Conservation (phyloP, 2,329 filamentous ascomycete genomes). For the Nigrograna mackinnonii region DNA sequence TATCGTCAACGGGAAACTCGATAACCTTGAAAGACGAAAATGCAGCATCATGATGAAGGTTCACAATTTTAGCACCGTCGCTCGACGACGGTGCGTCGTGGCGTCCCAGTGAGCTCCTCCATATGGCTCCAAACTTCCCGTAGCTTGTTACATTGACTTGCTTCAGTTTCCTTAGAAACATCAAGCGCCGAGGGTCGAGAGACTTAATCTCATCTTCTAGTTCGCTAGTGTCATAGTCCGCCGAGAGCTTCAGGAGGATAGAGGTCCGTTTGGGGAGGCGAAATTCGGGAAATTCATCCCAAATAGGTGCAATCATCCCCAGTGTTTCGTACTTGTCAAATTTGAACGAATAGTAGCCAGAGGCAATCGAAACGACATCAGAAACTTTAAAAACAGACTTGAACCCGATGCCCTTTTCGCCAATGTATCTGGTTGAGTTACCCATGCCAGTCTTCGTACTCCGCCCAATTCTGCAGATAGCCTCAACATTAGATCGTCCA, state of each 20-base stretch:
- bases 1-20: neutral
- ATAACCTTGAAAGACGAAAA: neutral
- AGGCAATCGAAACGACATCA: slow-evolving; percentile 50
- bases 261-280: slow-evolving; percentile 11
- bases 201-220: slow-evolving; percentile 16
- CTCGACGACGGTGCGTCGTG: neutral
- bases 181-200: slow-evolving; percentile 27
- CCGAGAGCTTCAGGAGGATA: slow-evolving; percentile 18
- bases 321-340: slow-evolving; percentile 39
- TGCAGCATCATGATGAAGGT: neutral
- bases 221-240: slow-evolving; percentile 4
- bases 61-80: neutral
- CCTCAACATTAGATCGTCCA: slow-evolving; percentile 41
- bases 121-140: neutral
- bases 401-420: slow-evolving; percentile 42
- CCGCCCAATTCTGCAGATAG: slow-evolving; percentile 51
- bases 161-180: slow-evolving; percentile 30
- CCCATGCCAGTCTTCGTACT: slow-evolving; percentile 43
- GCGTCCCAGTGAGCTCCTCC: neutral
- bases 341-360: slow-evolving; percentile 50
- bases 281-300: slow-evolving; percentile 21
- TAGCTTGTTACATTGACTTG: neutral
- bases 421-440: slow-evolving; percentile 24
- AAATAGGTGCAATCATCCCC: slow-evolving; percentile 41
- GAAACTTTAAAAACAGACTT: slow-evolving; percentile 45